Evolutionary conservation across 139 green algal species (phyloP), one percentile per base, ranked within the genome.

Genomic region (Tetradesmus lagerheimii): DNA sequence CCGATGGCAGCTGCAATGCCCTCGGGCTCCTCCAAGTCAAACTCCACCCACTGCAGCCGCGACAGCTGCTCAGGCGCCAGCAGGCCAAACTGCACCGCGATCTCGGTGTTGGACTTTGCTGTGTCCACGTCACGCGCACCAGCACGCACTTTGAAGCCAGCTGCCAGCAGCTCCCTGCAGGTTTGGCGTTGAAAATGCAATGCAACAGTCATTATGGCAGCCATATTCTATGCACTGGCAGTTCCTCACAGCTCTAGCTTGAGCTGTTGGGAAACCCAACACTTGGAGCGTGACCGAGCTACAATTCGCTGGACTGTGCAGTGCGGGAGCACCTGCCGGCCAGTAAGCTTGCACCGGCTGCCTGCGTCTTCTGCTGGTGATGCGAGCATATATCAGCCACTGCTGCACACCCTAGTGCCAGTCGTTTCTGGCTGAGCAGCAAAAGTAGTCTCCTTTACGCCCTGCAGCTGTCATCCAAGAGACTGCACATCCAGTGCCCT

Each of bases 111-210:
- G 35, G 91, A 79, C 91, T 94, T 64, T 0, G 95, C 97, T 29
- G 91, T 91, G 35, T 97, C 92, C 16, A 92, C 53, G 62, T 95
- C 93, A 37, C 95, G 91, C 14, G 95, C 95, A n/a, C 95, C 97
- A 0, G 97, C 97, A 23, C 96, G 93, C 0, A 99, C 96, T 25
- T 87, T 94, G 91, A 94, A 95, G 75, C 96, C 96, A 4, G 90
- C 50, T 9, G 67, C 43, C 62, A 96, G 64, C 66, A 96, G 92
- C 91, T 96, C 93, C 82, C 92, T 95, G 80, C 15, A n/a, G n/a
- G 1, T n/a, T 14, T 31, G n/a, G 14, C 20, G 12, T 27, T 15
- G 5, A 37, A 18, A 9, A 53, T 14, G 45, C 2, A 67, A 34
- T 1, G 66, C 66, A 47, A n/a, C n/a, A n/a, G n/a, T n/a, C n/a